Evolutionary conservation across 192 early-diverging fungal species (phyloP), one percentile per base, ranked within the genome.

Genomic region (Backusella circina): DNA sequence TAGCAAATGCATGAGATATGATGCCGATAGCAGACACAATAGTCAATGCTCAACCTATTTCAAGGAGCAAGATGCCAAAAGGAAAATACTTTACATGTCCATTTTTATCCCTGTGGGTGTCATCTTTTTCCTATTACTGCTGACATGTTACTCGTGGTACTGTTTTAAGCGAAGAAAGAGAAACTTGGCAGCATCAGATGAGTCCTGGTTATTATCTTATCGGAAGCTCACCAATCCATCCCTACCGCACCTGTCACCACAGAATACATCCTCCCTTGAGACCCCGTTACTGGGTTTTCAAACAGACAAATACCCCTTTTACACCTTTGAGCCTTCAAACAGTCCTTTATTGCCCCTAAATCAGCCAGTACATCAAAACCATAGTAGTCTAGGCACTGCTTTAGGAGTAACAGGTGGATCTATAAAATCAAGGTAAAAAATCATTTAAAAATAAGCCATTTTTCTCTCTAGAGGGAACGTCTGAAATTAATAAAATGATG

Each of bases 101-200:
- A 76, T 76, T 21, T 50, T 71, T 54, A 50, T 76, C 1, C 75
- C 75, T 21, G 70, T 76, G 41, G 44, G 67, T 3, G n/a, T 71
- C 0, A n/a, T 47, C 26, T 1, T 76, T 5, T 28, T 71, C 18
- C 0, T 50, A 1, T 6, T 35, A 10, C 5, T 76, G 32, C 9
- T 71, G 70, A 18, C 21, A 28, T 6, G 4, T 7, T 44, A n/a
- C 8, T 5, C 39, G 5, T 47, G 69, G 41, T 70, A 30, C 28
- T 16, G 39, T 16, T 16, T 30, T 15, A 39, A 41, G 26, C 26
- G 26, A 50, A 57, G 21, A 7, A 64, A 36, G 10, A 33, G 28
- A 26, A 36, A 50, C 2, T 4, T 15, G 9, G 10, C 18, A 3
- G 21, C 31, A 16, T 37, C 33, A 5, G 47, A 73, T 37, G 31